Conservation (phyloP, 148 eudicot genomes). For the Drosera capensis region DNA sequence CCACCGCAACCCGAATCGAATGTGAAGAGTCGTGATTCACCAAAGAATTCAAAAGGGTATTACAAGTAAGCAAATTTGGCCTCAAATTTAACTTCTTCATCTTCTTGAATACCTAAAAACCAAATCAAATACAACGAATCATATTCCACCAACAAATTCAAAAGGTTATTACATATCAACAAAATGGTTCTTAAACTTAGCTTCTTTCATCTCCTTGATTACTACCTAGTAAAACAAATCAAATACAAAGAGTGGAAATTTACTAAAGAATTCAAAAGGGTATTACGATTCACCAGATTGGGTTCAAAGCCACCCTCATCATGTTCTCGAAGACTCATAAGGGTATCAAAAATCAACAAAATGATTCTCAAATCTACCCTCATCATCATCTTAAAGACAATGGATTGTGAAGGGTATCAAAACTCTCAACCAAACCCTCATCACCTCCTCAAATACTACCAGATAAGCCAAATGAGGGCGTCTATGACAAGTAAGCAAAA, state of each 20-base stretch:
- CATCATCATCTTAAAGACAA: conserved; percentile 35
- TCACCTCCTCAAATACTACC: no score
- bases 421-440: no score
- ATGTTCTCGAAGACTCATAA: conserved; percentile 66
- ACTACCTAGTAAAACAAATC: conserved; percentile 21
- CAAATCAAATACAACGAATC: no score
- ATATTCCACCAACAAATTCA: no score
- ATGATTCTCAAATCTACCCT: no score
- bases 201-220: conserved; percentile 27
- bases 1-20: conserved; percentile 17
- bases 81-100: conserved; percentile 38
- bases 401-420: no score
- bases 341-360: no score
- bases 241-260: conserved; percentile 28
- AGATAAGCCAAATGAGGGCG: no score
- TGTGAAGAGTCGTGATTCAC: conserved; percentile 36
- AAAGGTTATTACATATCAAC: no score
- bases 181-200: no score
- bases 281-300: conserved; percentile 48
- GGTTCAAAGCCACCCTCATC: conserved; percentile 33
- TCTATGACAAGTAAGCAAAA: no score
- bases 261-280: conserved; percentile 44
- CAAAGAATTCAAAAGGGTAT: conserved; percentile 40
- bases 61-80: conserved; percentile 48
- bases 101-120: conserved; percentile 56